Evolutionary conservation across 2,329 filamentous ascomycete species (phyloP).

Genomic region (Colletotrichum echinochloae): DNA sequence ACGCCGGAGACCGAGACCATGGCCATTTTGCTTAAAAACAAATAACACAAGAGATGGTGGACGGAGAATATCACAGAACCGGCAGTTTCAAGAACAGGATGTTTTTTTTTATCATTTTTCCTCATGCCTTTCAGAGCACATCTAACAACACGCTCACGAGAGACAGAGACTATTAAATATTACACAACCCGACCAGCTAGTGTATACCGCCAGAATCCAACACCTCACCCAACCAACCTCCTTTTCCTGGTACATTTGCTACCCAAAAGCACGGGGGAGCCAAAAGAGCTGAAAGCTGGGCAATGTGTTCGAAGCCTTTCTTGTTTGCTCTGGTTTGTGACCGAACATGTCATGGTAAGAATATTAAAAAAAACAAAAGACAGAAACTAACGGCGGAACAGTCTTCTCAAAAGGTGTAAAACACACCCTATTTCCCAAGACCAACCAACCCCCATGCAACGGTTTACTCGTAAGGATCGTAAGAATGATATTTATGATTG

Average conservation of each 20-base stretch:
- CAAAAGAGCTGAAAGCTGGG: neutral
- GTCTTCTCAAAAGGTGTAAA: neutral
- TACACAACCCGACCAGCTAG: slow-evolving; percentile 39
- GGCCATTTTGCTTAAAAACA: too few species aligned
- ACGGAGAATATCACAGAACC: neutral
- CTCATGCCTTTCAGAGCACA: slow-evolving; percentile 15
- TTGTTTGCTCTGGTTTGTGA: slow-evolving; percentile 26
- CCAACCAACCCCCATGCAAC: slow-evolving; percentile 42
- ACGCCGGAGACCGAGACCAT: too few species aligned
- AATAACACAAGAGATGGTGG: too few species aligned
- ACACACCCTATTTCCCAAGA: slow-evolving; percentile 20
- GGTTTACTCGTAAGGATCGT: slow-evolving; percentile 68
- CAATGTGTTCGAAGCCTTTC: slow-evolving; percentile 10
- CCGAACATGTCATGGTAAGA: slow-evolving; percentile 1
- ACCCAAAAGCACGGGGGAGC: slow-evolving; percentile 7
- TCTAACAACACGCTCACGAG: slow-evolving; percentile 16
- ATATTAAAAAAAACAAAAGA: neutral
- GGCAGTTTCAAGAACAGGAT: neutral
- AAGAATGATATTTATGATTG: slow-evolving; percentile 59
- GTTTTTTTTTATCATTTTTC: neutral
- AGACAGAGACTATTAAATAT: slow-evolving; percentile 35
- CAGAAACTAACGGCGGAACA: neutral
- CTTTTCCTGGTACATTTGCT: slow-evolving; percentile 20
- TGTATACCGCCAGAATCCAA: slow-evolving; percentile 26
- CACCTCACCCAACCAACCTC: slow-evolving; percentile 23